Conservation (phyloP, 2,329 filamentous ascomycete genomes). For the Arthroderma sp. region DNA sequence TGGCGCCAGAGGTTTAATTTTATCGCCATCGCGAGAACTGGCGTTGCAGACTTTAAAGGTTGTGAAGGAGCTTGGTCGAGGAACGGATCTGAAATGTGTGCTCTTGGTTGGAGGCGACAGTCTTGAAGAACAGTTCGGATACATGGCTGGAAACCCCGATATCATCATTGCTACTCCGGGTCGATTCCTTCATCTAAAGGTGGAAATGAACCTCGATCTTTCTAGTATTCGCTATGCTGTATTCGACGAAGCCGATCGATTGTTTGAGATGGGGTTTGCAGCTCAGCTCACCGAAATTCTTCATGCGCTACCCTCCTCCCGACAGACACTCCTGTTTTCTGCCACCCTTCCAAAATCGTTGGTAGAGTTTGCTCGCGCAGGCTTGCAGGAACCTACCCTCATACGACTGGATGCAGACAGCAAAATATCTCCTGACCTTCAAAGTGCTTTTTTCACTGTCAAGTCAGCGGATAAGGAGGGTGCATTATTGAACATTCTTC, state of each 20-base stretch:
- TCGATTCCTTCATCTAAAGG: constrained; percentile 89
- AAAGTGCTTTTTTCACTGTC: constrained; percentile 87
- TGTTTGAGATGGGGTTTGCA: constrained; percentile 98
- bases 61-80: constrained; percentile 82
- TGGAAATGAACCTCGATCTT: constrained; percentile 89
- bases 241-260: constrained; percentile 90
- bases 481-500: constrained; percentile 73
- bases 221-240: constrained; percentile 87
- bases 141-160: constrained; percentile 89
- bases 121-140: constrained; percentile 84
- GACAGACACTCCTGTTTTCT: constrained; percentile 90
- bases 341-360: constrained; percentile 87
- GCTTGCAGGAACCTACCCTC: constrained; percentile 80
- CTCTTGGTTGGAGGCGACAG: constrained; percentile 90
- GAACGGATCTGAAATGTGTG: constrained; percentile 83
- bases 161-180: constrained; percentile 96
- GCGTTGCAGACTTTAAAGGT: constrained; percentile 93
- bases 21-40: constrained; percentile 88
- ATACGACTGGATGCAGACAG: constrained; percentile 86
- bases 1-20: constrained; percentile 71
- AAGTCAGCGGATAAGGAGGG: constrained; percentile 93
- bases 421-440: constrained; percentile 90
- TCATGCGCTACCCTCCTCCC: constrained; percentile 66
- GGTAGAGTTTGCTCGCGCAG: constrained; percentile 90
- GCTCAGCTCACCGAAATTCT: constrained; percentile 88